Evolutionary conservation across 805 yeast species (phyloP), one percentile per base, ranked within the genome.

Genomic region (Wickerhamia fluorescens): DNA sequence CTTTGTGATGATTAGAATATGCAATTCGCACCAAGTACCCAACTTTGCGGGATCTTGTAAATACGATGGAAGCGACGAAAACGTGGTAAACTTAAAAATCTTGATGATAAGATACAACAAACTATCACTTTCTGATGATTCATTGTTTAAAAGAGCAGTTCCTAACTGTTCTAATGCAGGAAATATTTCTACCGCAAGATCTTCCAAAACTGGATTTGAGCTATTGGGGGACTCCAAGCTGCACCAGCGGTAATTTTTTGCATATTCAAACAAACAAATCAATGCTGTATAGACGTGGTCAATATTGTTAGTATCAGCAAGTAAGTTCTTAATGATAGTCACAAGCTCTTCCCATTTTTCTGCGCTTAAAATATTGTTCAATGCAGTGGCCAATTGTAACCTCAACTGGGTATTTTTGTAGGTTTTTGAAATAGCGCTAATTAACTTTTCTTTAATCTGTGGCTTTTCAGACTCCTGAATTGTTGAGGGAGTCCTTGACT

Each of bases 301-400:
- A 42, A 48, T 17, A 38, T 61, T 44, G 45, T 65, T 40, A 51
- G 70, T 22, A 56, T 49, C 28, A 50, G 45, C 33, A 46, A 16
- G 61, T 62, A 66, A n/a, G 39, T 34, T 47, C 81, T 68, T 31
- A 56, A 47, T 56, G 7, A 56, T 58, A 4, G 64, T 59, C 4
- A 61, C 42, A 36, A 63, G 49, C 36, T 61, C 62, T 12, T 56
- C 60, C 70, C 70, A 64, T 33, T 62, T 63, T 14, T 72, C 75
- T 20, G 59, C 52, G 31, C 58, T 53, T 35, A 79, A 49, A 7
- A 79, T 73, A 24, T 59, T 63, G 46, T 75, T 68, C 25, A 80
- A 53, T 0, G 82, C 69, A 16, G 73, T 71, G 11, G 77, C 54
- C 28, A 79, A 53, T 47, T 76, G 84, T 17, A 76, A 69, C 40